phyloP scores from a whole-genome alignment of 2,329 filamentous ascomycete species.

The Colletotrichum liaoningense region DNA sequence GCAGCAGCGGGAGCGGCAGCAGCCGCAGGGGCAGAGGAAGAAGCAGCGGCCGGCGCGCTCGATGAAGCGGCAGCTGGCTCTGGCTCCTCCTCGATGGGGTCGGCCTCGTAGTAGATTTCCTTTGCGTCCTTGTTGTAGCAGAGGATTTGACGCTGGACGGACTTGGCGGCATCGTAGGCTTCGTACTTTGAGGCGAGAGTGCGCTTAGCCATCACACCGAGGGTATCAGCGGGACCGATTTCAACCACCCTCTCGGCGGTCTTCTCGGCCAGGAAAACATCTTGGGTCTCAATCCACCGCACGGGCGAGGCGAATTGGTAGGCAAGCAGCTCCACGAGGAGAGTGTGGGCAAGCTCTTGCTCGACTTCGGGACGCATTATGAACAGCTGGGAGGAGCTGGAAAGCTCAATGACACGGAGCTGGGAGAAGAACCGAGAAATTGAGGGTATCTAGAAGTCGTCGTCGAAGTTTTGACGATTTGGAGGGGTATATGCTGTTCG shows the following conservation, averaged over 20 bases:
- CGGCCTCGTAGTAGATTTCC: conserved; percentile 99
- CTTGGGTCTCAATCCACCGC: conserved; percentile 99
- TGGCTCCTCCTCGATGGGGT: conserved; percentile 91
- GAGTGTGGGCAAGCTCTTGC: conserved; percentile 98
- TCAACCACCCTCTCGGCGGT: conserved; percentile 97
- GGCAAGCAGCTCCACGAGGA: conserved; percentile 97
- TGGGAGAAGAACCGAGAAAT: conserved; percentile 36
- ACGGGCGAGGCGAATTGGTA: conserved; percentile 99
- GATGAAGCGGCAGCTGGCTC: conserved; percentile 66
- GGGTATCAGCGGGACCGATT: conserved; percentile 94
- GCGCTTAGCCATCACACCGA: conserved; percentile 97
- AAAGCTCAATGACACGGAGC: conserved; percentile 31
- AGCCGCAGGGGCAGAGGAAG: conserved; percentile 50
- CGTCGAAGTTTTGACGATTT: conserved; percentile 18
- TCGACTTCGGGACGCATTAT: conserved; percentile 98
- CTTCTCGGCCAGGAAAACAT: conserved; percentile 98
- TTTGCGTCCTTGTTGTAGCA: conserved; percentile 99
- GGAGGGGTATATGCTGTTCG: neutral
- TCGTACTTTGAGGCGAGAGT: conserved; percentile 98
- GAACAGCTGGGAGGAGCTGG: conserved; percentile 42
- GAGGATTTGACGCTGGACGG: conserved; percentile 94
- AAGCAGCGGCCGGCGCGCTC: conserved; percentile 58
- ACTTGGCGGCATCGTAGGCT: conserved; percentile 96
- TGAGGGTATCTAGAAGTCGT: conserved; percentile 30
- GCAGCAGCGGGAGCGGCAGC: conserved; percentile 67